A percentile compares a stretch with the other conserved stretches of the same genome.
Evolutionary conservation across 2,329 filamentous ascomycete genomes (phyloP).

Genomic region (Pseudonectria foliicola): DNA sequence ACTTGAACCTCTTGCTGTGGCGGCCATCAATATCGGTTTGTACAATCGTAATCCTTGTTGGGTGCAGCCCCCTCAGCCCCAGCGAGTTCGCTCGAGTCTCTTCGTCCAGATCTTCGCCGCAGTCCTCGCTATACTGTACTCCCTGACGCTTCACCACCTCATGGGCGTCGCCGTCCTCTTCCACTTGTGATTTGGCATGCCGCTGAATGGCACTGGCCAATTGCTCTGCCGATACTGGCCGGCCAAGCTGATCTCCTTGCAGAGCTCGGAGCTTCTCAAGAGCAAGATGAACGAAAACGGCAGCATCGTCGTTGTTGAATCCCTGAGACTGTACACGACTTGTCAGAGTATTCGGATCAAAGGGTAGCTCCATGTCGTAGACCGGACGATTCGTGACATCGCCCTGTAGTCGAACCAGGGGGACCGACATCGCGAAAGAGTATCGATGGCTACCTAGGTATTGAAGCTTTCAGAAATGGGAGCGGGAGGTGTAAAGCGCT

Average conservation of each 20-base stretch:
- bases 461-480: no score
- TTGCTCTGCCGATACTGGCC: conserved; percentile 10
- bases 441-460: neutral
- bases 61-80: no score
- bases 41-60: conserved; percentile 5
- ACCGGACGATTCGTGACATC: conserved; percentile 1
- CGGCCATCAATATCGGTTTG: conserved; percentile 8
- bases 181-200: conserved; percentile 11
- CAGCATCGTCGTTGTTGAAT: conserved; percentile 13
- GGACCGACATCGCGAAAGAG: conserved; percentile 7
- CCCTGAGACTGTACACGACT: conserved; percentile 12
- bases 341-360: conserved; percentile 12
- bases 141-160: no score
- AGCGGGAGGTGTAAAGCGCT: neutral
- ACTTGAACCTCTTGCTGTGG: conserved; percentile 21
- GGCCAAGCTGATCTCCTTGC: conserved; percentile 1
- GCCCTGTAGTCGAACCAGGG: neutral
- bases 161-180: no score
- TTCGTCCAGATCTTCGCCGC: conserved; percentile 1
- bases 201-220: conserved; percentile 16
- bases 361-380: conserved; percentile 11
- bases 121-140: conserved; percentile 3
- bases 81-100: neutral
- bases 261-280: conserved; percentile 13
- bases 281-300: conserved; percentile 15